phyloP scores from a whole-genome alignment of 768 basidiomycete genomes.

The Tylopilus balloui region DNA sequence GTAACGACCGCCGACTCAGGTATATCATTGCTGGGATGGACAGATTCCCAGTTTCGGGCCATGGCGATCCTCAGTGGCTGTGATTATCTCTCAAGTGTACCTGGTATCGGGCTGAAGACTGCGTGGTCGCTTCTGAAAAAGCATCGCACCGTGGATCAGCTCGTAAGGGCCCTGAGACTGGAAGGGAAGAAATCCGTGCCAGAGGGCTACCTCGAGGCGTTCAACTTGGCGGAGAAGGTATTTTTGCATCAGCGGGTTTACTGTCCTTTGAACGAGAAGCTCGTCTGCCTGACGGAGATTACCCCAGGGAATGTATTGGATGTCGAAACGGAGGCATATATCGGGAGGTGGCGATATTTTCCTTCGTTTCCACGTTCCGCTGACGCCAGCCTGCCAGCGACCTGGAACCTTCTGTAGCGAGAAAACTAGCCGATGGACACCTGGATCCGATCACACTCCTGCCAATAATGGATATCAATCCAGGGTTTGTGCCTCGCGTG shows the following conservation, averaged over 20 bases:
- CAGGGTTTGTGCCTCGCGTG: conserved; percentile 51
- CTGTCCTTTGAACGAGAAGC: conserved; percentile 57
- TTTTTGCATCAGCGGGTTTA: conserved; percentile 93
- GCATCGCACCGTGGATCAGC: conserved; percentile 82
- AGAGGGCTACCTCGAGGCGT: conserved; percentile 65
- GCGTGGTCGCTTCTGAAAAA: conserved; percentile 79
- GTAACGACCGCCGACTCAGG: conserved; percentile 47
- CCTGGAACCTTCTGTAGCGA: conserved; percentile 60
- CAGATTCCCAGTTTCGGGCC: conserved; percentile 81
- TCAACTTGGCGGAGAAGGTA: conserved; percentile 81
- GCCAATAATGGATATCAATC: conserved; percentile 78
- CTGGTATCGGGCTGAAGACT: conserved; percentile 91
- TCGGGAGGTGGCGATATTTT: conserved; percentile 50
- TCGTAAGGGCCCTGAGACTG: conserved; percentile 64
- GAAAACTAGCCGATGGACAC: conserved; percentile 61
- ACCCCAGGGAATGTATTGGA: conserved; percentile 52
- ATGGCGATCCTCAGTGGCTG: conserved; percentile 95
- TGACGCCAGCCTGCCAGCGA: conserved; percentile 41
- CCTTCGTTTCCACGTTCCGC: neutral
- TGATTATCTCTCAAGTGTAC: conserved; percentile 88
- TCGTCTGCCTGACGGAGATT: conserved; percentile 67
- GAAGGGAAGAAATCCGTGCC: conserved; percentile 88
- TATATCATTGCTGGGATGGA: conserved; percentile 84
- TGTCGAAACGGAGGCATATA: conserved; percentile 61
- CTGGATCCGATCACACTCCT: conserved; percentile 63